A percentile compares a stretch with the other conserved stretches of the same genome.
These are phyloP conservation scores for Aspergillus sparsus DNA, from an alignment of 495 filamentous ascomycete genomes.

Conservation along the genomic window DNA sequence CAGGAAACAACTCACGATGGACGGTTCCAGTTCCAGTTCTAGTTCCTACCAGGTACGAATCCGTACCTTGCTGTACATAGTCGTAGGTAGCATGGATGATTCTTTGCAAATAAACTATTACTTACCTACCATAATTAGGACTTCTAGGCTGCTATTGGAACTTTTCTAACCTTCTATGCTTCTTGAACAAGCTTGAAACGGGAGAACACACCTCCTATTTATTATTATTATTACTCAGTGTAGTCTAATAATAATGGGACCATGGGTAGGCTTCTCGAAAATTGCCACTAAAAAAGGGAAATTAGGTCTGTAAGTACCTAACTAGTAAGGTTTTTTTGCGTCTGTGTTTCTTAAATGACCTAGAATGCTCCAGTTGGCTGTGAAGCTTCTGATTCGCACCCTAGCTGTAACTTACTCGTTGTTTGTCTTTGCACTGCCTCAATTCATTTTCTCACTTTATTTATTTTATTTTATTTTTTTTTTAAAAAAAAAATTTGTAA, in stretches of 20 bases:
- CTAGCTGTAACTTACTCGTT: constrained; percentile 26
- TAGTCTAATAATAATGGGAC: neutral
- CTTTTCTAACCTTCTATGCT: too few relatives aligned
- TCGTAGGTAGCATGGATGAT: neutral
- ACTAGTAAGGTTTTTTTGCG: neutral
- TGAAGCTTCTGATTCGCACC: constrained; percentile 5
- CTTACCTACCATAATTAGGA: neutral
- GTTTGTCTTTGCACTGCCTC: constrained; percentile 31
- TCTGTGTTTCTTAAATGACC: neutral
- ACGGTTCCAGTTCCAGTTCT: too few relatives aligned
- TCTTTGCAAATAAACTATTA: neutral
- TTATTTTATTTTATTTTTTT: constrained; percentile 5
- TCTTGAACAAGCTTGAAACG: neutral
- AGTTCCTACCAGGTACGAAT: neutral
- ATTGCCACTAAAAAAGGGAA: neutral
- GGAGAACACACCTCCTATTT: neutral
- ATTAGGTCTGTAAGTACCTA: neutral
- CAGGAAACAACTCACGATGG: neutral
- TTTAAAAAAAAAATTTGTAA: neutral
- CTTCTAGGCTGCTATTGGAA: neutral
- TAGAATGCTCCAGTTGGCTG: neutral
- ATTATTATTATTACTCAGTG: too few relatives aligned
- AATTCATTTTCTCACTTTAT: constrained; percentile 10
- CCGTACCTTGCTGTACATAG: neutral
- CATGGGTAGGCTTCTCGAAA: neutral